phyloP scores from a whole-genome alignment of 1,284 basidiomycete genomes.

The Naganishia cerealis region DNA sequence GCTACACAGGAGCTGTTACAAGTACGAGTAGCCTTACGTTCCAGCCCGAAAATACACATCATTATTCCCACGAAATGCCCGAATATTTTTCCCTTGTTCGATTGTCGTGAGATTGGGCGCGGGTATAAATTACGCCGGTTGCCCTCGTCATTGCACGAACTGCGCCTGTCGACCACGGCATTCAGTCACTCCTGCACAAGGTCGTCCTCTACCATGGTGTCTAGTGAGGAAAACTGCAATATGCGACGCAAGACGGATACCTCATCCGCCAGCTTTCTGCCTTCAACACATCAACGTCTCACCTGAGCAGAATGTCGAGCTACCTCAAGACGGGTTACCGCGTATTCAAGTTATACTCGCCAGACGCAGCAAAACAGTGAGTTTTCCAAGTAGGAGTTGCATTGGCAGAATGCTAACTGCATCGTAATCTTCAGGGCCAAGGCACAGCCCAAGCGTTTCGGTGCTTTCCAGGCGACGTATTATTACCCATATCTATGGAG shows the following conservation, averaged over 20 bases:
- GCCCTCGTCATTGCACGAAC: not conserved
- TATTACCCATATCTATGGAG: slow-evolving; percentile 43
- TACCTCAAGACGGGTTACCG: slow-evolving; percentile 23
- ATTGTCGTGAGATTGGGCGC: not conserved
- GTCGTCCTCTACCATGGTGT: not conserved
- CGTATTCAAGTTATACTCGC: slow-evolving; percentile 20
- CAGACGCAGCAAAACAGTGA: slow-evolving; percentile 25
- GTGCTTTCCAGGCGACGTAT: slow-evolving; percentile 50
- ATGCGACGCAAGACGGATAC: not conserved
- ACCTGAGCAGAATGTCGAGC: slow-evolving; percentile 20
- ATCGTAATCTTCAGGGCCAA: slow-evolving; percentile 18
- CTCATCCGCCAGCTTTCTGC: not conserved
- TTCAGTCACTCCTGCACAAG: not conserved
- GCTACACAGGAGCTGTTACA: no score
- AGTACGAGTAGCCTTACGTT: not conserved
- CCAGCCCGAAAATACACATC: not conserved
- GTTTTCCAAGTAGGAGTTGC: not conserved
- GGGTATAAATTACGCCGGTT: not conserved
- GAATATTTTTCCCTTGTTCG: not conserved
- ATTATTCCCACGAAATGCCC: not conserved
- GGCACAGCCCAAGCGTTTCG: slow-evolving; percentile 42
- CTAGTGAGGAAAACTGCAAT: not conserved
- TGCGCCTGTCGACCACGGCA: not conserved
- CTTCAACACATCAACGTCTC: not conserved
- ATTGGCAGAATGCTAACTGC: not conserved